Evolutionary conservation across 164 flowering plant species (phyloP), one percentile per base, ranked within the genome.

Genomic region (Litsea cubeba): DNA sequence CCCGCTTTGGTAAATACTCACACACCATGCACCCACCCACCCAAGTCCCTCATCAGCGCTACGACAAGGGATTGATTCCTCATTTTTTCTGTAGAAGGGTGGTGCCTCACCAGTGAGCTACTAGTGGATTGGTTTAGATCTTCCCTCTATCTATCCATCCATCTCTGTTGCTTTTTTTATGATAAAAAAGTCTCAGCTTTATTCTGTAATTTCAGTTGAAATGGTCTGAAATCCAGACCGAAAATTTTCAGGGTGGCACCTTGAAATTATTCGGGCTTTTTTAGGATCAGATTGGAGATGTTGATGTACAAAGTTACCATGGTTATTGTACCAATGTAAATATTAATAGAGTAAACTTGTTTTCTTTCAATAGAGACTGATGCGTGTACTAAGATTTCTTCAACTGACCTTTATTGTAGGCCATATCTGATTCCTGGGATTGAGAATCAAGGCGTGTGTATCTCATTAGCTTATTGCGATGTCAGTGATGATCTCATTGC

Each of bases 361-460:
- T 17, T 40, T 68, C 15, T 68, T 51, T 46, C 54, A 68, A 25
- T 50, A 40, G 49, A 25, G 28, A 23, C 24, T 70, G 15, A 26
- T 28, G 5, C 8, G 25, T 71, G 72, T n/a, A 71, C 67, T 79
- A 24, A 76, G 40, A 50, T 50, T 50, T 71, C 57, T 71, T 26
- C 15, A 23, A 46, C 15, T 72, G 40, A 57, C n/a, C 63, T 75
- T 72, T 58, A 3, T 71, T 87, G 86, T 60, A 93, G 97, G 88
- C 86, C 93, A 49, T 75, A 28, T 69, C 71, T 88, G 72, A 78
- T 93, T 74, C 88, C 93, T 70, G 91, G 72, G 71, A 76, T 89
- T 40, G 89, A 81, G 62, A 85, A 89, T 77, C 88, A 86, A 81
- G 98, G 96, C 64, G 92, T 93, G n/a, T 95, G 99, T 77, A 90